Evolutionary conservation across 345 rosid species (phyloP).

Genomic region (Eucalyptus victrix): DNA sequence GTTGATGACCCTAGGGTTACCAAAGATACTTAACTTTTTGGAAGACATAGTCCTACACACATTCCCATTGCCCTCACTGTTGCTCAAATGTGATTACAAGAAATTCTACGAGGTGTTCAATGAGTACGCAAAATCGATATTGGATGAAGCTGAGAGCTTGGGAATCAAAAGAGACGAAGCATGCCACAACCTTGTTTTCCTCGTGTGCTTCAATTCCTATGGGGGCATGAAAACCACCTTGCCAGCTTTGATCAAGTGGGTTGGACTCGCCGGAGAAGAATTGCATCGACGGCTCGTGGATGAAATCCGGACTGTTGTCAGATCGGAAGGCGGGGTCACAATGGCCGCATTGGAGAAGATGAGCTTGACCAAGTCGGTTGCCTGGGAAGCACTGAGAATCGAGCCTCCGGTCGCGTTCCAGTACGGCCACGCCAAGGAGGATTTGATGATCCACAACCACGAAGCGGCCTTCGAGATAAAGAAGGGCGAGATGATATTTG

Average conservation of each 20-base stretch:
- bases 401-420: conserved; percentile 11
- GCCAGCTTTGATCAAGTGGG: conserved; percentile 7
- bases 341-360: background rate
- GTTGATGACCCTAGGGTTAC: conserved; percentile 1
- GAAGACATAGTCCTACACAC: conserved; percentile 12
- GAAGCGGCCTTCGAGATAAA: conserved; percentile 5
- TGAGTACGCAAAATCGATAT: background rate
- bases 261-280: background rate
- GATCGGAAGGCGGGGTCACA: conserved; percentile 1
- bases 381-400: conserved; percentile 5
- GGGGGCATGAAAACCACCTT: conserved; percentile 11
- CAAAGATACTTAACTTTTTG: background rate
- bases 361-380: conserved; percentile 7
- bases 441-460: conserved; percentile 9
- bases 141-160: conserved; percentile 1
- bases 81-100: background rate
- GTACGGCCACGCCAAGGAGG: conserved; percentile 6
- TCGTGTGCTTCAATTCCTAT: conserved; percentile 5
- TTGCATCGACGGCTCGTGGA: background rate
- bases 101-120: background rate
- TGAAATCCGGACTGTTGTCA: conserved; percentile 1
- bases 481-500: conserved; percentile 6
- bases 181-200: conserved; percentile 6
- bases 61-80: background rate
- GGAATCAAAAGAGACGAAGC: conserved; percentile 12